phyloP scores from a whole-genome alignment of 108 stramenopile genomes.

The Nitzschia sp. region DNA sequence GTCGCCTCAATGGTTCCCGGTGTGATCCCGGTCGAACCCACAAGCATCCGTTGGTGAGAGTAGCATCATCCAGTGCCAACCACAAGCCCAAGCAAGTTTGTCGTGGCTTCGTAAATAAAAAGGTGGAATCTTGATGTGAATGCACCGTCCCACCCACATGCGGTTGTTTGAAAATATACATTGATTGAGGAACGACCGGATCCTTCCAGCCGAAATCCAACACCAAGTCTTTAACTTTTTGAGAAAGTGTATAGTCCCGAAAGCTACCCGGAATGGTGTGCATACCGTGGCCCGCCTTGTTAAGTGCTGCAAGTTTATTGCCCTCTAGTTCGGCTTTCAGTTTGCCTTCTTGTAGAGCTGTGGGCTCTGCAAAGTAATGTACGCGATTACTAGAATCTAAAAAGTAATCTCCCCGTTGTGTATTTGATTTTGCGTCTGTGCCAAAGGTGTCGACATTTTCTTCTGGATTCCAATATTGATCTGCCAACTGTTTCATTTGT shows the following conservation, averaged over 20 bases:
- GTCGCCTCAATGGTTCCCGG: slow-evolving; percentile 68
- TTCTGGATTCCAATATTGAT: slow-evolving; percentile 61
- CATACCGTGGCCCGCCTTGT: slow-evolving; percentile 93
- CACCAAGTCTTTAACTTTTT: slow-evolving; percentile 58
- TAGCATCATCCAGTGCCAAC: slow-evolving; percentile 92
- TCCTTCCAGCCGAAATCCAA: slow-evolving; percentile 79
- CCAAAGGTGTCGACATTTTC: slow-evolving; percentile 59
- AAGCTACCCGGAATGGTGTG: slow-evolving; percentile 72
- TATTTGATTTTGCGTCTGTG: slow-evolving; percentile 74
- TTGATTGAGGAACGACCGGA: slow-evolving; percentile 88
- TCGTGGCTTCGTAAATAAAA: slow-evolving; percentile 84
- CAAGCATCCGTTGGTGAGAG: slow-evolving; percentile 91
- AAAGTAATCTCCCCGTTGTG: slow-evolving; percentile 88
- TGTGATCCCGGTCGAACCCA: slow-evolving; percentile 92
- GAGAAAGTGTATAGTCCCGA: slow-evolving; percentile 59
- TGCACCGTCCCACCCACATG: slow-evolving; percentile 85
- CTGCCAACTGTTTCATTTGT: slow-evolving; percentile 57
- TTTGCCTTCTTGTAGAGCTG: slow-evolving; percentile 33
- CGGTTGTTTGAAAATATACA: slow-evolving; percentile 96
- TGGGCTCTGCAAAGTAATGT: slow-evolving; percentile 88
- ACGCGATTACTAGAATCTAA: slow-evolving; percentile 72
- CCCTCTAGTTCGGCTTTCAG: slow-evolving; percentile 41
- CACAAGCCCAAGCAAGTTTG: slow-evolving; percentile 93
- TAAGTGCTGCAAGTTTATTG: slow-evolving; percentile 75
- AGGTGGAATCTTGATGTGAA: slow-evolving; percentile 93